Evolutionary conservation across 257 asterid genomes (phyloP).

Genomic region (Cruciata laevipes): DNA sequence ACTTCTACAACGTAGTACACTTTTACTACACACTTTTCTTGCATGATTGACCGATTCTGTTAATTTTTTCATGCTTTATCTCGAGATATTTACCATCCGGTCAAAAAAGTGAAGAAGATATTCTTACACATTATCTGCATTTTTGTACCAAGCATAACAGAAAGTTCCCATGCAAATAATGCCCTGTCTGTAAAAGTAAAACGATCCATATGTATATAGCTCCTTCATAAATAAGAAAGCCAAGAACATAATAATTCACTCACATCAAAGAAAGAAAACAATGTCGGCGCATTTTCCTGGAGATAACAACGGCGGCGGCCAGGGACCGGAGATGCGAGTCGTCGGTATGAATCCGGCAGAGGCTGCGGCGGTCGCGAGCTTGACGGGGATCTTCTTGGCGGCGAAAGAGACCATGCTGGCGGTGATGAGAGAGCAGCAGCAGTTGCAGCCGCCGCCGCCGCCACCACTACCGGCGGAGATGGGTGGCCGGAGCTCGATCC

Average conservation of each 20-base stretch:
- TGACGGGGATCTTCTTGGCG: not conserved
- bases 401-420: not conserved
- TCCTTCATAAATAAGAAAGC: not conserved
- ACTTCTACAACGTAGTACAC: no score
- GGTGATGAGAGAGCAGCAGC: not conserved
- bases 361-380: not conserved
- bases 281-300: not conserved
- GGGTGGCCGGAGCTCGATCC: not conserved
- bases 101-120: no score
- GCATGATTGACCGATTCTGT: not conserved
- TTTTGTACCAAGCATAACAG: not conserved
- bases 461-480: not conserved
- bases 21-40: no score
- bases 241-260: not conserved
- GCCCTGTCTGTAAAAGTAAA: no score
- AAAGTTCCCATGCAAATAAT: not conserved
- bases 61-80: not conserved
- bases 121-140: not conserved
- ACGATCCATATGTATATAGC: no score
- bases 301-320: not conserved
- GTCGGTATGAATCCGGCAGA: constrained; percentile 8
- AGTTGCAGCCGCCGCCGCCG: not conserved
- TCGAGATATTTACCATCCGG: not conserved
- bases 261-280: not conserved
- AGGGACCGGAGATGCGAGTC: not conserved